Evolutionary conservation across 2,329 filamentous ascomycete species (phyloP).

Genomic region (Mycosphaerella arachidis): DNA sequence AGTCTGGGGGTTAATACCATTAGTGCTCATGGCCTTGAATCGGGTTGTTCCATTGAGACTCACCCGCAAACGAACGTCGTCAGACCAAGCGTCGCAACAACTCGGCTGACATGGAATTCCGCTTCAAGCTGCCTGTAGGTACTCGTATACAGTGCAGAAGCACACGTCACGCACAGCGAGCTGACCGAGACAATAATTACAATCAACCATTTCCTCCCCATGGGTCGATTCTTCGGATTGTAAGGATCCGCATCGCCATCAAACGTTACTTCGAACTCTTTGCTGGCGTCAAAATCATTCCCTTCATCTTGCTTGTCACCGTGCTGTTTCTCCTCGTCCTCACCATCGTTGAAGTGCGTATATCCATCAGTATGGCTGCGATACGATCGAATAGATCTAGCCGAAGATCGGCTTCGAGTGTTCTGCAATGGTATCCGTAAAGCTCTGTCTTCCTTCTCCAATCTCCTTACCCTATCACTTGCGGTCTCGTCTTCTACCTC

Average conservation of each 20-base stretch:
- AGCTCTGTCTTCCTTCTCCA: conserved; percentile 15
- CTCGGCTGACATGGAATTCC: conserved; percentile 66
- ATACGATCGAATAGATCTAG: conserved; percentile 28
- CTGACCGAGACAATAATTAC: conserved; percentile 68
- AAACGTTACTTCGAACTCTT: conserved; percentile 67
- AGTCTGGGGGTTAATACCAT: conserved; percentile 53
- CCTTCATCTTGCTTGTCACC: not conserved
- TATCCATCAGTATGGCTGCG: conserved; percentile 28
- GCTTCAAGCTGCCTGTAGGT: conserved; percentile 72
- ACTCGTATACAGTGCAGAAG: conserved; percentile 77
- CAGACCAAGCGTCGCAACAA: conserved; percentile 74
- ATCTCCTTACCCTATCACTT: conserved; percentile 40
- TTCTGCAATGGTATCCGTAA: conserved; percentile 8
- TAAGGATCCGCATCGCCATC: conserved; percentile 68
- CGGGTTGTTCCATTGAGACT: not conserved
- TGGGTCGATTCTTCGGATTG: conserved; percentile 66
- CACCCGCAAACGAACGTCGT: conserved; percentile 59
- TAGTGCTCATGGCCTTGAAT: not conserved
- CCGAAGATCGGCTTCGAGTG: conserved; percentile 25
- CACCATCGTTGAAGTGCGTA: conserved; percentile 12
- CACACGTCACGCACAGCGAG: conserved; percentile 78
- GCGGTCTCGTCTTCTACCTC: conserved; percentile 6
- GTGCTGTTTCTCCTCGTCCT: conserved; percentile 1
- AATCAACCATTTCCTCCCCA: conserved; percentile 71
- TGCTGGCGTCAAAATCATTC: conserved; percentile 24